Evolutionary conservation across 1,284 basidiomycete species (phyloP), one percentile per base, ranked within the genome.

Genomic region (Neonothopanus nambi): DNA sequence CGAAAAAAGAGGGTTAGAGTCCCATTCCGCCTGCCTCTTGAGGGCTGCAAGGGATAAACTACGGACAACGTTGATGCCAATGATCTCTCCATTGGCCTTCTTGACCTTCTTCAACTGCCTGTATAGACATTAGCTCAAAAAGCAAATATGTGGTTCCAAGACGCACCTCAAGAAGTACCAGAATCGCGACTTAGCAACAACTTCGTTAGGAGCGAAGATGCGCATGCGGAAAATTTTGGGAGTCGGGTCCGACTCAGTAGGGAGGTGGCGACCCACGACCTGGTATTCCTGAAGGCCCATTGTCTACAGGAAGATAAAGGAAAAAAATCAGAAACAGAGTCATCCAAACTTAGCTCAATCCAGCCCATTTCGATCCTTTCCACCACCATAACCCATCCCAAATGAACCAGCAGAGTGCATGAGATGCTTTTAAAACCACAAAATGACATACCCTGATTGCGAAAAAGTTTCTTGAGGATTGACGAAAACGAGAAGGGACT

Each of bases 221-320:
- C 96, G 90, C 96, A 99, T 99, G 68, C 97, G 92, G 85, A 93
- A 98, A 73, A 94, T 91, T 82, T 98, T 98, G 62, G 96, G 96
- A 61, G 84, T 90, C 56, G 93, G 92, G 65, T 98, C 93, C 63
- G 84, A 73, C 80, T 95, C 93, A 56, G 95, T 95, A 68, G 96
- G 96, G 68, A 98, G 80, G 76, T 96, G 95, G 71, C 96, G 93
- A 63, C 97, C 97, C 64, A 99, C 91, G 76, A 99, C 93, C 79
- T 97, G 93, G 81, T 84, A 98, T 85, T 99, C 96, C 59, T 72
- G 70, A 57, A 80, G 67, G 65, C 73, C 72, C 77, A 79, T 79
- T 70, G n/a, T 55, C 56, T 41, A 21, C n/a, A n/a, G n/a, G 9
- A 24, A 15, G 30, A 35, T 40, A 21, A 33, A 43, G 6, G 24